Percentiles rank a stretch among this genome's conserved stretches.
Evolutionary conservation across 495 filamentous ascomycete genomes (phyloP).

Genomic region (Daldinia childiae): DNA sequence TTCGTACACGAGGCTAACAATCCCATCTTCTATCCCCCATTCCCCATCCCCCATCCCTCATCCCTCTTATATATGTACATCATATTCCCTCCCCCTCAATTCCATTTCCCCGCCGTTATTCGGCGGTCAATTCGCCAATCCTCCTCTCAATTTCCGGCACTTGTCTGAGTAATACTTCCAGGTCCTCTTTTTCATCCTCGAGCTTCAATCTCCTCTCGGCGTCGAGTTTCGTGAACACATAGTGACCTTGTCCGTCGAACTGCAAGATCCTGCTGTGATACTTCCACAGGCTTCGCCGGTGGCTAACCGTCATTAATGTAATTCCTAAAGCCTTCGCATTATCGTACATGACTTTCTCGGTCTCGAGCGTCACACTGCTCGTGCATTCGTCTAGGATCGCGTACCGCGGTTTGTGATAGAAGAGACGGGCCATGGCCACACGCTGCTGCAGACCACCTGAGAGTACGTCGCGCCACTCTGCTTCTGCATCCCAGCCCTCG

Average conservation of each 20-base stretch:
- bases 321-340: constrained; percentile 90
- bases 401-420: constrained; percentile 92
- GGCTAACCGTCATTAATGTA: constrained; percentile 95
- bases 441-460: constrained; percentile 93
- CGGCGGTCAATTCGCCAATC: constrained; percentile 75
- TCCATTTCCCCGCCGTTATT: constrained; percentile 17
- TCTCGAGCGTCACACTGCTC: constrained; percentile 88
- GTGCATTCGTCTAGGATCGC: constrained; percentile 98
- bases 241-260: constrained; percentile 93
- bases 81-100: not conserved
- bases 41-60: no score
- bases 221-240: constrained; percentile 89
- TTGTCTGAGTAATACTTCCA: constrained; percentile 82
- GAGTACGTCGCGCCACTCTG: constrained; percentile 94
- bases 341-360: constrained; percentile 96
- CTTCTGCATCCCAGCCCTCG: constrained; percentile 89
- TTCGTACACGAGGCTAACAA: constrained; percentile 10
- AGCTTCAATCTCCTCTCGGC: constrained; percentile 84
- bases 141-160: constrained; percentile 89
- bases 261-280: constrained; percentile 94
- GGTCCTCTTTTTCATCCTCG: constrained; percentile 96
- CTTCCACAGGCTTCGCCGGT: constrained; percentile 92
- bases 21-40: no score
- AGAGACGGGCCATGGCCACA: constrained; percentile 96
- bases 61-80: constrained; percentile 7